phyloP scores from a whole-genome alignment of 306 rosid genomes.

The Cajanus cajan region DNA sequence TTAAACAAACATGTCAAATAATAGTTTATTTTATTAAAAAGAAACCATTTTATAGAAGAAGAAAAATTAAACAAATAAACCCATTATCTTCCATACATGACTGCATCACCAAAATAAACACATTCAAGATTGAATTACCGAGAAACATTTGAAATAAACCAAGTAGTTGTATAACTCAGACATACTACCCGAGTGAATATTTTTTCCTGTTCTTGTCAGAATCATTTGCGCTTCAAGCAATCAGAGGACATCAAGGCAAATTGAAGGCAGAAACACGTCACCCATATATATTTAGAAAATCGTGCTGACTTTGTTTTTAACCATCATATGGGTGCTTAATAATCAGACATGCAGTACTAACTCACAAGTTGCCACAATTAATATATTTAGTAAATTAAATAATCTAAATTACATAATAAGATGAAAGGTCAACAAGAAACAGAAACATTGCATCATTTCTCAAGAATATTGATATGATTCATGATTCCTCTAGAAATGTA shows the following conservation, averaged over 20 bases:
- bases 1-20: no score
- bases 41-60: no score
- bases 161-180: background rate
- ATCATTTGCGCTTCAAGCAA: background rate
- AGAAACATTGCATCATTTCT: slow-evolving; percentile 5
- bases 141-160: background rate
- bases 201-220: background rate
- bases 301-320: background rate
- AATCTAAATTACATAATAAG: background rate
- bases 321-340: background rate
- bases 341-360: background rate
- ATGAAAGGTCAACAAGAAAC: slow-evolving; percentile 10
- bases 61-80: no score
- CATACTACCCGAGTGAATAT: background rate
- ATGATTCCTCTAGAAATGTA: slow-evolving; percentile 23
- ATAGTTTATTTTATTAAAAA: no score
- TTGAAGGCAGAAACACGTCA: background rate
- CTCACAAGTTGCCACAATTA: background rate
- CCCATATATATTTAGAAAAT: background rate
- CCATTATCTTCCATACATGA: background rate
- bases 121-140: no score
- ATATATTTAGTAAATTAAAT: slow-evolving; percentile 10
- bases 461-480: slow-evolving; percentile 3
- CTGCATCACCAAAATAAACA: background rate
- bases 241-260: background rate